Percentiles rank a stretch among this genome's conserved stretches.
These are phyloP conservation scores for Venturia effusa DNA, from an alignment of 2,329 filamentous ascomycete species.

Conservation along the genomic window DNA sequence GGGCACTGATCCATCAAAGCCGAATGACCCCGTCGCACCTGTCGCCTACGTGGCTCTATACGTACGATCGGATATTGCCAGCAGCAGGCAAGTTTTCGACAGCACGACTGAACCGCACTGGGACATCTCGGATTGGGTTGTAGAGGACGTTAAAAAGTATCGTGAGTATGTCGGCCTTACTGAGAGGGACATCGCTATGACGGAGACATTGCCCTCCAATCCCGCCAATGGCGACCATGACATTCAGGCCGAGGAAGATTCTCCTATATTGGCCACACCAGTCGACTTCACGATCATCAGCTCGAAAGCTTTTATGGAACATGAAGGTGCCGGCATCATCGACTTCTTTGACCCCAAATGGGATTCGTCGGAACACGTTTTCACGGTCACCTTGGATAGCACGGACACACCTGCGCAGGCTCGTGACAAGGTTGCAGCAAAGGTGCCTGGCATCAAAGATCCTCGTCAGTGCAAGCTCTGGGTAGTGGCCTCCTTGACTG, in stretches of 20 bases:
- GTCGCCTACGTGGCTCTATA: constrained; percentile 47
- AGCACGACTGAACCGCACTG: constrained; percentile 34
- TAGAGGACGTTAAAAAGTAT: constrained; percentile 19
- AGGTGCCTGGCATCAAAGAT: constrained; percentile 20
- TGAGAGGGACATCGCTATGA: neutral
- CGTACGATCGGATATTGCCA: constrained; percentile 38
- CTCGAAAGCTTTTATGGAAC: constrained; percentile 22
- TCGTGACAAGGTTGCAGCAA: constrained; percentile 10
- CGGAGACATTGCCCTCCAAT: constrained; percentile 1
- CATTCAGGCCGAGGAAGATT: neutral
- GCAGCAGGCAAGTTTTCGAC: constrained; percentile 21
- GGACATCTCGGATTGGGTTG: constrained; percentile 31
- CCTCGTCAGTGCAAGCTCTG: constrained; percentile 30
- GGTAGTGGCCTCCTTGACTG: constrained; percentile 24
- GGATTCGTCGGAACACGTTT: constrained; percentile 6
- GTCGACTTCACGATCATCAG: constrained; percentile 23
- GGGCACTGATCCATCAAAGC: constrained; percentile 31
- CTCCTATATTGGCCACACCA: constrained; percentile 18
- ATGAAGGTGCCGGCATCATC: constrained; percentile 27
- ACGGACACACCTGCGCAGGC: constrained; percentile 5
- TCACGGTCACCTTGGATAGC: constrained; percentile 8
- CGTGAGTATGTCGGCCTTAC: neutral
- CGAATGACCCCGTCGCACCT: constrained; percentile 27
- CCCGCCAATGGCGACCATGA: constrained; percentile 10
- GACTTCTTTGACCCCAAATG: constrained; percentile 20